Evolutionary conservation across 202 grass and related monocot genomes (phyloP).

Genomic region (Tripidium arundinaceum): DNA sequence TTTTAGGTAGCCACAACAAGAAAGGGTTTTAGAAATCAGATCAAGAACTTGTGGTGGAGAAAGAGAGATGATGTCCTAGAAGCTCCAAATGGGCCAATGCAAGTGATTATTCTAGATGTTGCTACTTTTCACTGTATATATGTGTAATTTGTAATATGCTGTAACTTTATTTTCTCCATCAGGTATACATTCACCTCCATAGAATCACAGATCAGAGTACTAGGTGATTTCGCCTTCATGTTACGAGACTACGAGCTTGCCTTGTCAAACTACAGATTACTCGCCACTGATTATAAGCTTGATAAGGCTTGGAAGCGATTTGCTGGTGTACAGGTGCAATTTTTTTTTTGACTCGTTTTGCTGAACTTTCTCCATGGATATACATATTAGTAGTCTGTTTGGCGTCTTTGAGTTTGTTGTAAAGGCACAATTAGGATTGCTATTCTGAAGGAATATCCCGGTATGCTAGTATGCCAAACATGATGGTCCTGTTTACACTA

Average conservation of each 20-base stretch:
- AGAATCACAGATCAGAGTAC: conserved; percentile 98
- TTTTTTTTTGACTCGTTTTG: conserved; percentile 12
- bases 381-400: conserved; percentile 3
- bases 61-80: conserved; percentile 93
- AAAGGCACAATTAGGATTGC: background rate
- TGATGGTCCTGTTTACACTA: conserved; percentile 7
- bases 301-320: conserved; percentile 97
- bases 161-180: conserved; percentile 39
- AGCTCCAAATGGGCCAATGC: conserved; percentile 74
- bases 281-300: conserved; percentile 95
- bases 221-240: conserved; percentile 98
- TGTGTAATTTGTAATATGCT: conserved; percentile 36
- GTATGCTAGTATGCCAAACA: background rate
- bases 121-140: conserved; percentile 21
- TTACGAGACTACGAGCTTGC: conserved; percentile 98
- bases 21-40: conserved; percentile 97
- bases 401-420: background rate
- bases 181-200: conserved; percentile 97
- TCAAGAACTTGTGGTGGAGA: conserved; percentile 99
- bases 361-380: background rate
- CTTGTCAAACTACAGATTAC: conserved; percentile 93
- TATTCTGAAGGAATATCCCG: background rate
- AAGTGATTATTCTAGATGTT: conserved; percentile 47
- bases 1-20: conserved; percentile 87
- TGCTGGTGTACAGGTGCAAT: conserved; percentile 85